Base-by-base conservation (phyloP, 2,329 filamentous ascomycete genomes). In the Pseudogymnoascus sp. region DNA sequence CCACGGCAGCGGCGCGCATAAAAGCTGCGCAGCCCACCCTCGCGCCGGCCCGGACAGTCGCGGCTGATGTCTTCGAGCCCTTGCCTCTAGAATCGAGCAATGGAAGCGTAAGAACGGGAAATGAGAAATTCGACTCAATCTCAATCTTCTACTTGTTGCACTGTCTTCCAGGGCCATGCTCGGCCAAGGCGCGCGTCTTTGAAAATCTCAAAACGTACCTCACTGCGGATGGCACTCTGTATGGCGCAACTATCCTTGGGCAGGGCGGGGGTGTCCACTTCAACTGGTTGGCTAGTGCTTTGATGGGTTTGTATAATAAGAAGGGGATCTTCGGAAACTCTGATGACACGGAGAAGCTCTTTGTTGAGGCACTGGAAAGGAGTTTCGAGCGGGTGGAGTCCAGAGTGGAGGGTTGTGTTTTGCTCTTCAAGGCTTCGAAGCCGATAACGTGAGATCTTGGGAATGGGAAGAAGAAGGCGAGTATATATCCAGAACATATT, bases 111-210 rank as follows among this genome's bases (percentile, higher is more conserved):
- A n/a, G 45, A 18, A 55, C 27, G n/a, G 27, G n/a, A 8, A 31
- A 65, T 39, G 66, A 63, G 1, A 67, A 65, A 52, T 80, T 76
- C 64, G 74, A 77, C 65, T 76, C 76, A 0, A 75, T 81, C 59
- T 74, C 74, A 12, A 70, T 77, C 67, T 77, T 76, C 65, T 78
- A 76, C 64, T 64, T 78, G 4, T 68, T 78, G 13, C 77, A 79
- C 65, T 78, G 77, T 65, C 64, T 79, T 8, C 76, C 76, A 0
- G 72, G 71, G 0, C 69, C 71, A 1, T 55, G 62, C 3, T 36
- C 62, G 9, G 62, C 63, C 4, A 76, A 77, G 64, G 61, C 71
- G 10, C 52, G 35, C 9, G 68, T 75, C 1, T 70, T 78, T 18
- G 61, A 45, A 5, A 67, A 69, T 4, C 69, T 75, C 58, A 75